A percentile compares a stretch with the other conserved stretches of the same genome.
phyloP scores from a whole-genome alignment of 345 rosid genomes.

The Bretschneidera sinensis region DNA sequence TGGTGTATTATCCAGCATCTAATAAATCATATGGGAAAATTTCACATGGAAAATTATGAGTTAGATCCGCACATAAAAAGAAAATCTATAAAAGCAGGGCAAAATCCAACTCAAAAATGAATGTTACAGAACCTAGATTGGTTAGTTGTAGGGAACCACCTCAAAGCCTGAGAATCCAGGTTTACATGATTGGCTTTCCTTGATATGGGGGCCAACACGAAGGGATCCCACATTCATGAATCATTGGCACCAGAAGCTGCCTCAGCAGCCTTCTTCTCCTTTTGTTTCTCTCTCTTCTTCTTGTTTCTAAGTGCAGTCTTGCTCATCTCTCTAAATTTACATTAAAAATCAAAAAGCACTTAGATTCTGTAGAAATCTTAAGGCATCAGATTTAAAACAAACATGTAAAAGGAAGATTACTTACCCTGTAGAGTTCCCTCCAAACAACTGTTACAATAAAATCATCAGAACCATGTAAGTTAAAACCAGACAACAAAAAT shows the following conservation, averaged over 20 bases:
- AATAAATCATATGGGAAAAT: too few species aligned
- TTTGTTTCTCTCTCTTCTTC: constrained; percentile 82
- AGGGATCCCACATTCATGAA: too few species aligned
- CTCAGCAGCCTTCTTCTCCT: constrained; percentile 69
- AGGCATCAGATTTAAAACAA: background rate
- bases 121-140: too few species aligned
- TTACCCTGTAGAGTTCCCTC: constrained; percentile 59
- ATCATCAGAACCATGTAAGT: constrained; percentile 23
- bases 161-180: too few species aligned
- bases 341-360: background rate
- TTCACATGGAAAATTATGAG: too few species aligned
- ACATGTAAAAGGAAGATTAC: constrained; percentile 22
- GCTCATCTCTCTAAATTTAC: constrained; percentile 60
- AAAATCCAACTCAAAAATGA: too few species aligned
- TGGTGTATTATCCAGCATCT: too few species aligned
- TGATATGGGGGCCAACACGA: too few species aligned
- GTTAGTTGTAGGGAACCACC: too few species aligned
- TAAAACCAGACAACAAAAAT: background rate
- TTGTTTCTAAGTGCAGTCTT: constrained; percentile 84
- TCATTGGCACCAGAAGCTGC: constrained; percentile 17
- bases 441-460: constrained; percentile 53
- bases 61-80: too few species aligned
- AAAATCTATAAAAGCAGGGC: too few species aligned
- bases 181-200: too few species aligned
- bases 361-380: background rate